phyloP scores from a whole-genome alignment of 2,329 filamentous ascomycete genomes.

The Magnaporthiopsis incrustans region DNA sequence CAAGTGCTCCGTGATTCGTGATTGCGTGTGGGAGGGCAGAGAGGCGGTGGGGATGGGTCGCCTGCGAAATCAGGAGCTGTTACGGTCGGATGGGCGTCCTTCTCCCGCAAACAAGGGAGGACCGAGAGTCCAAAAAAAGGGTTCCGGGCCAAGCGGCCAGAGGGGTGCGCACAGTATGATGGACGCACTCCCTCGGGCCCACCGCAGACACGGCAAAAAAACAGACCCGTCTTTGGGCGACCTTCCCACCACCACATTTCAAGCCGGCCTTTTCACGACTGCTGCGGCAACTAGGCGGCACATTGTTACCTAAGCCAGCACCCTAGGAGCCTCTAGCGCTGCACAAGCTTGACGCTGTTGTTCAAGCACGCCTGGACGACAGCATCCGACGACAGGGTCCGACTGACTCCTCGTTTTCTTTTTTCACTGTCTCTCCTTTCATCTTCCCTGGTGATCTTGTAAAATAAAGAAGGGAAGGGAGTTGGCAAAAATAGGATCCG shows the following conservation, averaged over 20 bases:
- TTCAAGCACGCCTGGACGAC: neutral
- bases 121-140: neutral
- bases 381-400: neutral
- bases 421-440: neutral
- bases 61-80: neutral
- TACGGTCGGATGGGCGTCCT: neutral
- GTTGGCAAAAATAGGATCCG: neutral
- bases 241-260: neutral
- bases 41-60: neutral
- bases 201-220: neutral
- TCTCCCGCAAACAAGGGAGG: neutral
- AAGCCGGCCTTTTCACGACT: too few relatives aligned
- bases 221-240: neutral
- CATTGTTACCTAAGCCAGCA: neutral
- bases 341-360: neutral
- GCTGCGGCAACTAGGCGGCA: neutral
- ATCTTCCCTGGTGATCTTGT: too few relatives aligned
- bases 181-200: neutral
- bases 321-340: neutral
- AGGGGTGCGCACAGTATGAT: neutral
- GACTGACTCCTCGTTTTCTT: neutral
- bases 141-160: neutral
- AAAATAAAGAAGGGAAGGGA: neutral
- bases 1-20: constrained; percentile 6
- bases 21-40: neutral